Evolutionary conservation across 2,329 filamentous ascomycete species (phyloP), one percentile per base, ranked within the genome.

Genomic region (Ophiostoma montium): DNA sequence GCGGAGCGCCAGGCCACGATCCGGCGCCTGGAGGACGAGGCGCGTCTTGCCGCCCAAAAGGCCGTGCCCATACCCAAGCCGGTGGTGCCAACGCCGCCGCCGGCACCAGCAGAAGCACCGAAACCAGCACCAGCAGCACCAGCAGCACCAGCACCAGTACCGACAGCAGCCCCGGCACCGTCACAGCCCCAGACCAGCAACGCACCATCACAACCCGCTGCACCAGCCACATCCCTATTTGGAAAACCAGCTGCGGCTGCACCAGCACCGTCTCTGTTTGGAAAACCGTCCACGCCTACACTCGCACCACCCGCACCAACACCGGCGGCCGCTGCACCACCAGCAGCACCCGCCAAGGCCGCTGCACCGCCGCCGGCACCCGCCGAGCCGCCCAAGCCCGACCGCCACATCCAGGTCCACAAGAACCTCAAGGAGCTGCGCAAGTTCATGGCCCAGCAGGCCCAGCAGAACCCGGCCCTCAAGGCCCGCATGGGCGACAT

Each of bases 401-500:
- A 76, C 52, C 66, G 70, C 49, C 73, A 77, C 53, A 53, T 63
- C 2, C 63, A 72, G 49, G 76, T 92, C 23, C 85, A 90, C 59
- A 70, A 76, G 52, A 76, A 75, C 36, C 70, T 94, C 21, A 94
- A 75, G 52, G 70, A 73, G 33, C 65, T 80, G 9, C 65, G 68
- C 18, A 60, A 57, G 4, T 64, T 56, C n/a, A 57, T 84, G 47
- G 59, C 61, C 2, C 65, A 71, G 4, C 70, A 80, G 56, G 70
- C 70, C 5, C 77, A 78, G 57, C 66, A 68, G 19, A 76, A 81
- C 55, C 62, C 57, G 62, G 55, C 63, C 59, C 65, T 88, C 27
- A 86, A 86, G 62, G 70, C 72, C 47, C 72, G 76, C 33, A 73
- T 86, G 60, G 82, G 84, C 32, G 76, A 86, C 49, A 78, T 85